phyloP scores from a whole-genome alignment of 768 basidiomycete species.

The Russula olivacea region DNA sequence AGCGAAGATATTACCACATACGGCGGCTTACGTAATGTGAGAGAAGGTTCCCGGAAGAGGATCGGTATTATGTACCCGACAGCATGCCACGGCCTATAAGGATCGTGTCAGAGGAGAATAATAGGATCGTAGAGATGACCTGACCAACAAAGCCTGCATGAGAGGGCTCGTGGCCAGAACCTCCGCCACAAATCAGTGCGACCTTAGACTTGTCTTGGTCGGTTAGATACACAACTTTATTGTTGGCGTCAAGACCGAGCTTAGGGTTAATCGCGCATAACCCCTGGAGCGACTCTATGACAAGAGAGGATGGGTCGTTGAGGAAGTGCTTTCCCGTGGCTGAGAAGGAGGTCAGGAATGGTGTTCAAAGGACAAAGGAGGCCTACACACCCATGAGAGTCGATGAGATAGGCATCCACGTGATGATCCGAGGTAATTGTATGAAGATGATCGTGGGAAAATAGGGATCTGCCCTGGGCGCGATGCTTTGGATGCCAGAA shows the following conservation, averaged over 20 bases:
- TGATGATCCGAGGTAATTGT: too few species aligned
- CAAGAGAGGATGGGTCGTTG: conserved; percentile 64
- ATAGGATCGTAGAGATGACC: conserved; percentile 20
- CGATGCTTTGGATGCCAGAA: background rate
- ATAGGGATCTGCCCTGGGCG: background rate
- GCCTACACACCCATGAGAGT: conserved; percentile 7
- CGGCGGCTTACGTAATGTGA: conserved; percentile 46
- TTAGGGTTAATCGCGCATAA: conserved; percentile 65
- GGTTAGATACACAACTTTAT: conserved; percentile 66
- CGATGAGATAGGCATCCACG: too few species aligned
- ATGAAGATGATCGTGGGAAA: conserved; percentile 17
- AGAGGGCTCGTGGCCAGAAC: conserved; percentile 87
- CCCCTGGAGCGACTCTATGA: conserved; percentile 72
- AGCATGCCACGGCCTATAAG: conserved; percentile 66
- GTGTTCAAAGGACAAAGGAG: background rate
- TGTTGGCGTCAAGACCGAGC: conserved; percentile 59
- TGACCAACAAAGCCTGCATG: conserved; percentile 86
- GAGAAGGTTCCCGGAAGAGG: background rate
- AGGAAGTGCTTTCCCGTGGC: conserved; percentile 62
- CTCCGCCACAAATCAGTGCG: conserved; percentile 76
- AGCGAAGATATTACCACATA: conserved; percentile 87
- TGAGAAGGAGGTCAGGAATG: conserved; percentile 8
- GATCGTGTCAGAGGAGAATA: background rate
- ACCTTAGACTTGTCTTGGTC: conserved; percentile 59
- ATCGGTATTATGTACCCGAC: conserved; percentile 46